A percentile compares a stretch with the other conserved stretches of the same genome.
phyloP scores from a whole-genome alignment of 2,329 filamentous ascomycete genomes.

The Verticillium longisporum region DNA sequence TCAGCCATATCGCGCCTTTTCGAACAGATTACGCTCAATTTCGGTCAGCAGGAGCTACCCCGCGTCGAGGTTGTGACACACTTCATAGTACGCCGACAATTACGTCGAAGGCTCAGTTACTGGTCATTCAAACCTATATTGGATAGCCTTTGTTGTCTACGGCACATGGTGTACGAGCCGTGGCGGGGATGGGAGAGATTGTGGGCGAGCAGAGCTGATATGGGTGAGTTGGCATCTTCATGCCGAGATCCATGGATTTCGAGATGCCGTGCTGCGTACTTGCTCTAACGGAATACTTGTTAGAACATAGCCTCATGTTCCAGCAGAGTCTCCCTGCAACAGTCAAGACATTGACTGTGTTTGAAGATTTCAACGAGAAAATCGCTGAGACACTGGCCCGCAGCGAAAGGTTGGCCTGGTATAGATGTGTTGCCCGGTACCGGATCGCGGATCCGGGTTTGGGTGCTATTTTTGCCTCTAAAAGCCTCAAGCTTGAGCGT shows the following conservation, averaged over 20 bases:
- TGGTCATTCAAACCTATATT: slow-evolving; percentile 12
- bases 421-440: too few species aligned
- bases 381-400: slow-evolving; percentile 8
- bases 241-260: too few species aligned
- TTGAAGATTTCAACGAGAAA: slow-evolving; percentile 18
- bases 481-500: slow-evolving; percentile 18
- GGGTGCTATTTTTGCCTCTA: slow-evolving; percentile 15
- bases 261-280: not conserved
- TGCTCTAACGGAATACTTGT: not conserved
- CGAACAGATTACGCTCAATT: slow-evolving; percentile 9
- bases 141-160: slow-evolving; percentile 16
- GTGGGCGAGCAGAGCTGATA: slow-evolving; percentile 3
- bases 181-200: slow-evolving; percentile 19
- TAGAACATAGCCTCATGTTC: slow-evolving; percentile 3
- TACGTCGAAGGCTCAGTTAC: slow-evolving; percentile 18
- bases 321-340: slow-evolving; percentile 13
- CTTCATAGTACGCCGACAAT: slow-evolving; percentile 24
- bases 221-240: slow-evolving; percentile 15
- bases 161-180: slow-evolving; percentile 23
- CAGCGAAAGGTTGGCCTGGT: not conserved
- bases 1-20: slow-evolving; percentile 19
- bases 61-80: slow-evolving; percentile 15
- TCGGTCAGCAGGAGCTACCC: slow-evolving; percentile 8
- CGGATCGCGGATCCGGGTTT: slow-evolving; percentile 5
- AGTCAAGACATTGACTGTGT: slow-evolving; percentile 17